A percentile compares a stretch with the other conserved stretches of the same genome.
Conservation (phyloP, 2,329 filamentous ascomycete species). For the Biscogniauxia sp. region DNA sequence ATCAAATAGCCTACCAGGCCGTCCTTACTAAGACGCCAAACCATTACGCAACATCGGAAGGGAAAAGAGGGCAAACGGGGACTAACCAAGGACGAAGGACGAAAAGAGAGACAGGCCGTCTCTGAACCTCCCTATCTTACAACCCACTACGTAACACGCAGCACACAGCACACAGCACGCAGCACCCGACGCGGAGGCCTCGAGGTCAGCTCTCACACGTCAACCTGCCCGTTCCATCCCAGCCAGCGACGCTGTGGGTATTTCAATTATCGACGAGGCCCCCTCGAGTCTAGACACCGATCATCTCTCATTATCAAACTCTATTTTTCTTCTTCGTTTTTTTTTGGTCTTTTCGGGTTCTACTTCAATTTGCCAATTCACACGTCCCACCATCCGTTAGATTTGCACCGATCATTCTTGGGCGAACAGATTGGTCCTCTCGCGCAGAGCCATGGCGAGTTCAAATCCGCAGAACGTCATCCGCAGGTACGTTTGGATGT, state of each 20-base stretch:
- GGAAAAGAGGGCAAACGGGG: neutral
- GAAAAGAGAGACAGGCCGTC: neutral
- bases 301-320: neutral
- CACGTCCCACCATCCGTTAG: neutral
- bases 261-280: conserved; percentile 11
- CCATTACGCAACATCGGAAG: conserved; percentile 4
- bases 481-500: conserved; percentile 36
- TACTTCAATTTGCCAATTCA: neutral
- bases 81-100: neutral
- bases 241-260: conserved; percentile 7
- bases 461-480: conserved; percentile 41
- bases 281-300: conserved; percentile 2
- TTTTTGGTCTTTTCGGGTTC: no score
- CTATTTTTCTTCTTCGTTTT: neutral
- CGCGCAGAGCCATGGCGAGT: conserved; percentile 31
- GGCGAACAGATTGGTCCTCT: conserved; percentile 12
- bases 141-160: neutral
- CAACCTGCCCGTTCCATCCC: conserved; percentile 7
- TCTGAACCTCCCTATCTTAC: neutral
- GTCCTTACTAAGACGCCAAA: conserved; percentile 9
- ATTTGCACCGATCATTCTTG: conserved; percentile 15
- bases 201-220: conserved; percentile 7
- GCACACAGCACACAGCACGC: no score
- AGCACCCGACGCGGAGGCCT: conserved; percentile 7
- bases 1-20: conserved; percentile 3